Conservation (phyloP, 768 basidiomycete genomes). For the Pleurotus salmoneostramineus region DNA sequence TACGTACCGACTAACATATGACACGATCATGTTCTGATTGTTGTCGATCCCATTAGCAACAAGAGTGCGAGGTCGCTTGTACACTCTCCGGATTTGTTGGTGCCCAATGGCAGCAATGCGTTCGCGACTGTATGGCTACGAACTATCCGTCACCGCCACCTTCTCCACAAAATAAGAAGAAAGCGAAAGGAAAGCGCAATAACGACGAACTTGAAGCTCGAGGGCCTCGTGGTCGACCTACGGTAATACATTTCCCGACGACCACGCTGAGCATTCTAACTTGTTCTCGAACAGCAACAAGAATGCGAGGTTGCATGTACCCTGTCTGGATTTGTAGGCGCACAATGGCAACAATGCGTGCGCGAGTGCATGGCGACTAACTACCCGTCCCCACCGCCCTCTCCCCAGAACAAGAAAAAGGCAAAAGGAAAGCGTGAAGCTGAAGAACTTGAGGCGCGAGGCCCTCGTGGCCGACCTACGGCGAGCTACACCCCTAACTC, state of each 20-base stretch:
- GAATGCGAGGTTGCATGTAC: background rate
- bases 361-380: background rate
- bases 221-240: too few relatives aligned
- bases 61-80: background rate
- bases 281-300: background rate
- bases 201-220: too few relatives aligned
- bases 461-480: background rate
- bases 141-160: background rate
- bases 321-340: background rate
- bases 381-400: background rate
- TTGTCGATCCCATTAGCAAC: background rate
- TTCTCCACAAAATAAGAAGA: background rate
- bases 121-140: background rate
- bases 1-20: too few relatives aligned
- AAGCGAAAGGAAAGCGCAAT: background rate
- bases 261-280: too few relatives aligned
- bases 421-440: background rate
- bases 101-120: constrained; percentile 7
- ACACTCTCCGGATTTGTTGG: background rate
- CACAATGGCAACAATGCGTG: background rate
- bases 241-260: too few relatives aligned
- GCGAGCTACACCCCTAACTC: background rate
- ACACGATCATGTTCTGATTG: too few relatives aligned
- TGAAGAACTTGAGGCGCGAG: background rate
- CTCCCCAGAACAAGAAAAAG: background rate